Conservation (phyloP, 306 rosid genomes). For the Dryas drummondii region DNA sequence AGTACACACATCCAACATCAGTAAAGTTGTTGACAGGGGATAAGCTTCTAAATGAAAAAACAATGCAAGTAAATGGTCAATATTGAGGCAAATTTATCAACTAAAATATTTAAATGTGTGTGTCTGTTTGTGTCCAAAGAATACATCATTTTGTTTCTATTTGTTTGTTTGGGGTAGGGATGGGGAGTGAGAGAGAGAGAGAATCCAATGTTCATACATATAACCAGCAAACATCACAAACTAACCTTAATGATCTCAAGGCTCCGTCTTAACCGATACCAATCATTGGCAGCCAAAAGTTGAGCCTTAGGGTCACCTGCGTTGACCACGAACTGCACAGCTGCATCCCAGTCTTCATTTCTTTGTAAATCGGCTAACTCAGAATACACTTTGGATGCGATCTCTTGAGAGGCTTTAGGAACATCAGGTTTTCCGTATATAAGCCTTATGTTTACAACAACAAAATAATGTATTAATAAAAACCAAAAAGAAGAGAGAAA, state of each 20-base stretch:
- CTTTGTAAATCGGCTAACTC: conserved; percentile 68
- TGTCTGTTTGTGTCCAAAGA: neutral
- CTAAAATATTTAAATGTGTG: neutral
- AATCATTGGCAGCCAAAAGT: conserved; percentile 60
- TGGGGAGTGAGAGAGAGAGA: neutral
- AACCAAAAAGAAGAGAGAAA: neutral
- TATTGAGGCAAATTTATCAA: neutral
- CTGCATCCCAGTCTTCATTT: conserved; percentile 71
- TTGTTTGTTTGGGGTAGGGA: neutral
- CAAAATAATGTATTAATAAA: conserved; percentile 9
- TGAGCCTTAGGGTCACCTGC: conserved; percentile 86
- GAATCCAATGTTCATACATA: conserved; percentile 10
- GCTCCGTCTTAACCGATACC: conserved; percentile 89
- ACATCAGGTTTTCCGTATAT: conserved; percentile 94
- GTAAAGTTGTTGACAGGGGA: neutral
- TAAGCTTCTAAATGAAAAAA: neutral
- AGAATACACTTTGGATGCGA: conserved; percentile 52
- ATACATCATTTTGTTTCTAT: neutral
- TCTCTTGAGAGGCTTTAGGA: conserved; percentile 70
- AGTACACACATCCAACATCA: neutral
- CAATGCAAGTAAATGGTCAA: neutral
- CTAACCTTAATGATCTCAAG: conserved; percentile 83
- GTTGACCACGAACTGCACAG: conserved; percentile 81
- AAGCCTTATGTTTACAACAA: conserved; percentile 51
- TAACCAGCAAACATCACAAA: conserved; percentile 22